Conservation (phyloP, 148 eudicot genomes). For the Rhododendron simsii region DNA sequence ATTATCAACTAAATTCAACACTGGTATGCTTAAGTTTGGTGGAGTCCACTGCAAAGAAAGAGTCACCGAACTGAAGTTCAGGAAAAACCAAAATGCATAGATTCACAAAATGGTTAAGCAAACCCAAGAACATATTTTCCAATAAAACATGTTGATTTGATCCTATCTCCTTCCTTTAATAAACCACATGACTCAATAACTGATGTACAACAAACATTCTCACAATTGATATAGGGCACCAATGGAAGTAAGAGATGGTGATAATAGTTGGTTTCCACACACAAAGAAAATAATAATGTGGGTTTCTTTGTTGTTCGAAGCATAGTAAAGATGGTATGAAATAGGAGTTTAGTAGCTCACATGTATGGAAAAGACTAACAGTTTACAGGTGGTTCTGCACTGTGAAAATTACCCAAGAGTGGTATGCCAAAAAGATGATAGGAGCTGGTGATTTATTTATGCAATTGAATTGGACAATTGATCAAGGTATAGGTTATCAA, state of each 20-base stretch:
- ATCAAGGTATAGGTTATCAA: not conserved
- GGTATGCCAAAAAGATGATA: not conserved
- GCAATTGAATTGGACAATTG: not conserved
- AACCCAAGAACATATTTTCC: not conserved
- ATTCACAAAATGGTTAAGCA: conserved; percentile 4
- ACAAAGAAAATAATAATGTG: not conserved
- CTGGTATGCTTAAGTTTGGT: conserved; percentile 82
- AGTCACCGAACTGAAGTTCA: conserved; percentile 3
- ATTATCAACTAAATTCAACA: conserved; percentile 88
- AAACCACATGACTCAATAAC: not conserved
- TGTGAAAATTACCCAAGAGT: not conserved
- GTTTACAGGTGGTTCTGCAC: not conserved
- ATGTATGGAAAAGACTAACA: not conserved
- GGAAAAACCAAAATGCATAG: not conserved
- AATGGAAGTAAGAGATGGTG: not conserved
- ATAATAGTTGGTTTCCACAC: not conserved
- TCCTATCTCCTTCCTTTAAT: not conserved
- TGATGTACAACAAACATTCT: not conserved
- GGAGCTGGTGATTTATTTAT: not conserved
- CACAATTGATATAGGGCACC: not conserved
- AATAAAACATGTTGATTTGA: not conserved
- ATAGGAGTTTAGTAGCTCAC: not conserved
- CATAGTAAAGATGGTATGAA: not conserved
- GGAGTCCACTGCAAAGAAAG: conserved; percentile 87
- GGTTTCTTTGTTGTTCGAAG: not conserved